Evolutionary conservation across 495 filamentous ascomycete species (phyloP), one percentile per base, ranked within the genome.

Genomic region (Daldinia grandis): DNA sequence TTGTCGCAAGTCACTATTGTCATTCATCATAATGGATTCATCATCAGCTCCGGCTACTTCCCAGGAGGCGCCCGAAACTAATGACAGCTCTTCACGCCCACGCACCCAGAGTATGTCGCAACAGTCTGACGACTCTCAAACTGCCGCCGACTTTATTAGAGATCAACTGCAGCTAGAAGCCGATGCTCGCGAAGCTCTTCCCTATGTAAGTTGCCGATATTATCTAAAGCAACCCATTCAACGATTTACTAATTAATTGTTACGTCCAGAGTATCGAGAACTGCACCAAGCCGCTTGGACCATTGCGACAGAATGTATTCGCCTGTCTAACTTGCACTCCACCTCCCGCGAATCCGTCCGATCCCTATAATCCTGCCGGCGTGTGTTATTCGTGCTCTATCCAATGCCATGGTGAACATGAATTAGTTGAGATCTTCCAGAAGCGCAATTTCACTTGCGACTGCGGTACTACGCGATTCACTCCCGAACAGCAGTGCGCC

Each of bases 301-400:
- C 93, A 3, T 85, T 98, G 24, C 91, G 94, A 24, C 95, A 99
- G 78, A 88, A 78, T 33, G 86, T 98, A 25, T 99, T 94, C 73
- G 89, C 95, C 51, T 98, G 95, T 68, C 80, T 97, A 38, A 97
- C 95, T 50, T 98, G 95, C 84, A 95, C 93, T 69, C 93, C 95
- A 31, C 89, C 92, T 19, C 89, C 92, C 10, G 59, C 81, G 4
- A 83, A 87, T 42, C 72, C 85, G 4, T 82, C 86, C 57, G 87
- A 88, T 6, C 71, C 86, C n/a, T 93, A 90, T 79, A 87, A 82
- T 14, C 84, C 92, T 4, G 95, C 94, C 7, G 95, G 89, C 21
- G 89, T 99, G 64, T 99, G 95, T 82, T 99, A 99, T 74, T 91
- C 93, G 24, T 99, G 95, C 83, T 97, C 93, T 17, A 95, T 99